phyloP scores from a whole-genome alignment of 2,329 filamentous ascomycete species.

The Curvularia sp. region DNA sequence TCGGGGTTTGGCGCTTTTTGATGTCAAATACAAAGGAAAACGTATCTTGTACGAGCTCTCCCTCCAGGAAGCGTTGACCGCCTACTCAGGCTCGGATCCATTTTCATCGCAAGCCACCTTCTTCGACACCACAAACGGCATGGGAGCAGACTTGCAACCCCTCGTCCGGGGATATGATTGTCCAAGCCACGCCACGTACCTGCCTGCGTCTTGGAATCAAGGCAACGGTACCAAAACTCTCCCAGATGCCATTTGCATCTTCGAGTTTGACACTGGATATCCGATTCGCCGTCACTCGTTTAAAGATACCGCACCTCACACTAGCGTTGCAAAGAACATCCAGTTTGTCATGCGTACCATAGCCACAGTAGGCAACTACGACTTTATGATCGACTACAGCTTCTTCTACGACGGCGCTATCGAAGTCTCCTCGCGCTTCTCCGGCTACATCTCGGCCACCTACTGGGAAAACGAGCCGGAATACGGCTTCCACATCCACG shows the following conservation, averaged over 20 bases:
- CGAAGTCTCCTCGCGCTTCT: slow-evolving; percentile 37
- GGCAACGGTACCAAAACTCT: slow-evolving; percentile 54
- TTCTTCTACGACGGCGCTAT: slow-evolving; percentile 42
- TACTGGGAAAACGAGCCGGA: slow-evolving; percentile 40
- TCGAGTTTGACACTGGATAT: slow-evolving; percentile 37
- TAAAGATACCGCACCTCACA: slow-evolving; percentile 25
- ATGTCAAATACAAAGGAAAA: slow-evolving; percentile 63
- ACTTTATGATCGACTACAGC: slow-evolving; percentile 39
- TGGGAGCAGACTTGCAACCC: slow-evolving; percentile 54
- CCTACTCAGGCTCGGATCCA: slow-evolving; percentile 61
- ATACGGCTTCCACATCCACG: slow-evolving; percentile 52
- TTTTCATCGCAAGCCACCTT: slow-evolving; percentile 57
- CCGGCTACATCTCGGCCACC: slow-evolving; percentile 38
- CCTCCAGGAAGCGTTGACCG: slow-evolving; percentile 63
- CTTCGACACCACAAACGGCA: slow-evolving; percentile 59
- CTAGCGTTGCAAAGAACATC: slow-evolving; percentile 45
- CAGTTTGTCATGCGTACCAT: slow-evolving; percentile 57
- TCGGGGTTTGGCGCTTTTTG: slow-evolving; percentile 59
- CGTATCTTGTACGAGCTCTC: slow-evolving; percentile 63
- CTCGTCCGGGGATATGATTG: slow-evolving; percentile 62
- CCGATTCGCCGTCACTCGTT: slow-evolving; percentile 44
- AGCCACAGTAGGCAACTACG: slow-evolving; percentile 56
- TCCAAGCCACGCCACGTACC: slow-evolving; percentile 59
- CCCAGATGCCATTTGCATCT: slow-evolving; percentile 49
- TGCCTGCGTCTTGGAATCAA: slow-evolving; percentile 55